Base-by-base conservation (phyloP, 2,329 filamentous ascomycete species). In the Alternaria conjuncta region DNA sequence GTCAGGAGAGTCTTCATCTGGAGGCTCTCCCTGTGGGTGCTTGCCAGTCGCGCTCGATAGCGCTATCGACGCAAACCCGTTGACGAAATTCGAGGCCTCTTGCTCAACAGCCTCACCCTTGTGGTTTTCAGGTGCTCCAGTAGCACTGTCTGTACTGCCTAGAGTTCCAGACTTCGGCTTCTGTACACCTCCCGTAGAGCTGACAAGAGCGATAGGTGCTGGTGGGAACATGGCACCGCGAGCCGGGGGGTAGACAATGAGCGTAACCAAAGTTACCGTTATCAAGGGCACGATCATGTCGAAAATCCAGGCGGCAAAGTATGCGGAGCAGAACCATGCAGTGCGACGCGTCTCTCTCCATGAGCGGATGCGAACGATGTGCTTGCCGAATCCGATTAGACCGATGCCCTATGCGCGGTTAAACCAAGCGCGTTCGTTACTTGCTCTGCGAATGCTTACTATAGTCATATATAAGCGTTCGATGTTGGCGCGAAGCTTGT, bases 391-490 rank as follows among this genome's bases (percentile, higher is more conserved):
- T 0, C 83, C 85, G 46, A 93, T 85, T 12, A 93, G 49, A 13
- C 89, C 86, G 53, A 94, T 86, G 8, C 91, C 77, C 78, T 80
- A 56, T 25, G 20, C 2, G 32, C 30, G 6, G 18, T 61, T 75
- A 20, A 73, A 63, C 21, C 28, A 23, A 60, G 2, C 26, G 2
- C 21, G 8, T 25, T 25, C 10, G 21, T 6, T 1, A 18, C 9
- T 54, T 23, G 46, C n/a, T 53, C 6, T 12, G 5, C 10, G 45
- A 4, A 30, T 13, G 62, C 78, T 61, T 75, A 79, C 83, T 0
- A 96, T 88, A 0, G 90, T 92, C 86, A 93, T 94, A 76, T 96
- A 96, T 11, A 96, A 82, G 13, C 93, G 85, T 79, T 96, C 93
- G 5, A 96, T 77, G 57, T 91, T 93, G 3, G 90, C 88, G 11